Conservation (phyloP, 2,329 filamentous ascomycete genomes). For the Ophiostoma himal-ulmi region DNA sequence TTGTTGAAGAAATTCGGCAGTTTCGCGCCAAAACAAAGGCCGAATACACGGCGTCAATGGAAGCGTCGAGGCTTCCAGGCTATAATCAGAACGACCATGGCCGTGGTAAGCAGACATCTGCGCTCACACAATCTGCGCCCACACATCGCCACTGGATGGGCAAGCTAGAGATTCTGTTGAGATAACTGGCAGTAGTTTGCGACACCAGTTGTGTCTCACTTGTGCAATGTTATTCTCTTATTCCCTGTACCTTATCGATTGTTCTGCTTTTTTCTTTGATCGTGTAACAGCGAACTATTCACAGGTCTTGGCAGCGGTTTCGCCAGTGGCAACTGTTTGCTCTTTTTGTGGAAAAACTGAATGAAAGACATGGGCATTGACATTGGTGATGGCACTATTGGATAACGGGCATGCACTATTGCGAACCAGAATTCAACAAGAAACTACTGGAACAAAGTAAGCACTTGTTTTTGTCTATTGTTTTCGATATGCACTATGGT, state of each 20-base stretch:
- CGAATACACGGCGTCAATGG: constrained; percentile 26
- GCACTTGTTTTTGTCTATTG: neutral
- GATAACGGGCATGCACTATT: neutral
- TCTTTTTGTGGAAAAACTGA: neutral
- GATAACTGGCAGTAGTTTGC: neutral
- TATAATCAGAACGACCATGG: neutral
- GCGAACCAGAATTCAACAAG: neutral
- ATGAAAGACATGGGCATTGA: neutral
- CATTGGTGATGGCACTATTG: neutral
- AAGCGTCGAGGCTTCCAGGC: constrained; percentile 15
- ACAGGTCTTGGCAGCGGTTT: neutral
- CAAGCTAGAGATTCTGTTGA: constrained; percentile 31
- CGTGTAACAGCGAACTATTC: neutral
- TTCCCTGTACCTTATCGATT: neutral
- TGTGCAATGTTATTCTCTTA: neutral
- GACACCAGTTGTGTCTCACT: neutral
- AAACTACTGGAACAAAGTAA: neutral
- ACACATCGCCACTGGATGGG: constrained; percentile 35
- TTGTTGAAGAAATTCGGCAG: constrained; percentile 38
- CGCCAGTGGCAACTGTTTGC: neutral
- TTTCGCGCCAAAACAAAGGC: constrained; percentile 36
- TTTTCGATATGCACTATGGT: neutral
- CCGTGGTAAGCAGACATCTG: neutral
- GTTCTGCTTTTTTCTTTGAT: neutral
- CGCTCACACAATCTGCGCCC: neutral